Conservation (phyloP, 306 rosid species). For the Delonix regia region DNA sequence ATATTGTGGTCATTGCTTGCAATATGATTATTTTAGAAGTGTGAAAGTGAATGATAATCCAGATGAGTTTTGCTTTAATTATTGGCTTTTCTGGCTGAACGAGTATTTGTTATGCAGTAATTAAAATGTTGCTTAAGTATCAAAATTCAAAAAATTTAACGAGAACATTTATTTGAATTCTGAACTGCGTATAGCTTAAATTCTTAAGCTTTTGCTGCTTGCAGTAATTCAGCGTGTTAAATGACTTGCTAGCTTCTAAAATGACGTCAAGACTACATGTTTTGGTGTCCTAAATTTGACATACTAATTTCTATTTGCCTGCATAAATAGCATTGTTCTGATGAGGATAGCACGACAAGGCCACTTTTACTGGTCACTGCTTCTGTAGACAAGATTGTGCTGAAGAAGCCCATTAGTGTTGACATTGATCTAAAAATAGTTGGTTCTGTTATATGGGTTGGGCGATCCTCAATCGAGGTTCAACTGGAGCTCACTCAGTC, state of each 20-base stretch:
- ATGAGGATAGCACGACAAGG: slow-evolving; percentile 77
- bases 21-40: not conserved
- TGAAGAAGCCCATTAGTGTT: slow-evolving; percentile 88
- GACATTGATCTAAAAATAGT: slow-evolving; percentile 74
- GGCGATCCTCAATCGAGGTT: slow-evolving; percentile 87
- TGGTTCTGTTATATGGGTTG: slow-evolving; percentile 95
- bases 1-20: not conserved
- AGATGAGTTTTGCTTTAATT: not conserved
- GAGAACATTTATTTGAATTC: slow-evolving; percentile 12
- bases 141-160: not conserved
- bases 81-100: not conserved
- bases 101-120: slow-evolving; percentile 24
- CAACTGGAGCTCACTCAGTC: slow-evolving; percentile 77
- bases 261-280: not conserved
- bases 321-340: slow-evolving; percentile 79
- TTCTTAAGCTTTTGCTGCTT: not conserved
- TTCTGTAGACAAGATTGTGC: slow-evolving; percentile 88
- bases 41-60: not conserved
- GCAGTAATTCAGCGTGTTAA: not conserved
- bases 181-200: not conserved
- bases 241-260: slow-evolving; percentile 19
- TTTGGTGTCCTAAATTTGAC: slow-evolving; percentile 5
- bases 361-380: slow-evolving; percentile 91
- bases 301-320: slow-evolving; percentile 22
- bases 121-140: slow-evolving; percentile 15